Conservation (phyloP, 495 filamentous ascomycete species). For the Lindgomyces ingoldianus region DNA sequence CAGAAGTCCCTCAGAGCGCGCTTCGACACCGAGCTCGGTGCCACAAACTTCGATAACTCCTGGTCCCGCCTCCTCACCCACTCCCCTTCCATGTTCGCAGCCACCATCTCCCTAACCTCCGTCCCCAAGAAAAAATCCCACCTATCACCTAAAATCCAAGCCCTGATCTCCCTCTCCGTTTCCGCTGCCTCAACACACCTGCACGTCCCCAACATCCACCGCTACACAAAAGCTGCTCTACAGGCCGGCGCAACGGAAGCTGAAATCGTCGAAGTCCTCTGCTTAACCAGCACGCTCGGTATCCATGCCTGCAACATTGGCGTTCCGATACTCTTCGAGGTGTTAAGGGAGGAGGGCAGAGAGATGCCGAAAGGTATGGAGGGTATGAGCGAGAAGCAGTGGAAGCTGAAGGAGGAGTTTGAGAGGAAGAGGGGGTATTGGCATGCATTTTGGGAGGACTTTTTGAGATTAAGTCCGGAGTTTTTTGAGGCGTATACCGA, state of each 20-base stretch:
- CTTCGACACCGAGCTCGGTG: constrained; percentile 16
- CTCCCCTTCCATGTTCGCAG: constrained; percentile 43
- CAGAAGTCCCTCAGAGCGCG: constrained; percentile 20
- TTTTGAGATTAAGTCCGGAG: constrained; percentile 48
- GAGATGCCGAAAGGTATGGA: constrained; percentile 31
- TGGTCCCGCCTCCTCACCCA: constrained; percentile 38
- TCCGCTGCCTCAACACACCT: constrained; percentile 48
- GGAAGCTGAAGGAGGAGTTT: constrained; percentile 39
- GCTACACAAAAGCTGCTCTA: constrained; percentile 41
- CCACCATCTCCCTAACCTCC: constrained; percentile 39
- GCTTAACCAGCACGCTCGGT: constrained; percentile 46
- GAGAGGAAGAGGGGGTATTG: constrained; percentile 49
- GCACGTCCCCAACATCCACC: constrained; percentile 45
- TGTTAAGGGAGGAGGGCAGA: constrained; percentile 45
- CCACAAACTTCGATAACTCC: constrained; percentile 31
- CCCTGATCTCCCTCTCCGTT: constrained; percentile 46
- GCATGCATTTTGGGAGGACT: constrained; percentile 50
- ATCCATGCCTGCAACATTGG: constrained; percentile 52
- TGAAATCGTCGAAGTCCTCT: constrained; percentile 49
- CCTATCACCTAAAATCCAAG: constrained; percentile 47
- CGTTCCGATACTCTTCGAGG: constrained; percentile 48
- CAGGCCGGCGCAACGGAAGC: constrained; percentile 42
- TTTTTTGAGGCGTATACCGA: constrained; percentile 52
- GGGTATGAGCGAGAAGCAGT: constrained; percentile 37
- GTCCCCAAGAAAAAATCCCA: constrained; percentile 42